A percentile compares a stretch with the other conserved stretches of the same genome.
Evolutionary conservation across 208 protist species (phyloP).

Genomic region (Trypanosoma mega): DNA sequence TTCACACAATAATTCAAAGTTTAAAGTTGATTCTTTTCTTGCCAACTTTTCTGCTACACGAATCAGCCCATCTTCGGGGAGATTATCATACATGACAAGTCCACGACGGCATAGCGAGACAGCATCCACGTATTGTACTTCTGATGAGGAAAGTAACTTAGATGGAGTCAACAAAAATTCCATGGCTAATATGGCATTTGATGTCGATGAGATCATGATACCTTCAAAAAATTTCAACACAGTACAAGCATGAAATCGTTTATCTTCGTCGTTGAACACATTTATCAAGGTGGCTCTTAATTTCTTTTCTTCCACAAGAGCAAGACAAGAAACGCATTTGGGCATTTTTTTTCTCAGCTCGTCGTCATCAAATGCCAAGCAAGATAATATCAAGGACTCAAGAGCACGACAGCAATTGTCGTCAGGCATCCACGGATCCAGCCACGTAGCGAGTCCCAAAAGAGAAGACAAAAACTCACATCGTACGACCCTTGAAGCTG

Average conservation of each 20-base stretch:
- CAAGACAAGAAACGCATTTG: conserved; percentile 23
- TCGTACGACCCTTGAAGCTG: conserved; percentile 31
- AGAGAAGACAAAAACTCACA: conserved; percentile 55
- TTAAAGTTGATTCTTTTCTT: conserved; percentile 2
- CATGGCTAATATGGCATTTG: conserved; percentile 16
- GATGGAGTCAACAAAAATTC: conserved; percentile 18
- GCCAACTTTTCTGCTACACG: conserved; percentile 4
- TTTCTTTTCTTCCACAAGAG: conserved; percentile 19
- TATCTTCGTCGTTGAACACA: neutral
- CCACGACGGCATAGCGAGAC: conserved; percentile 23
- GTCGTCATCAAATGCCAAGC: conserved; percentile 5
- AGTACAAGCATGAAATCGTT: neutral
- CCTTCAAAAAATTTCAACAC: conserved; percentile 19
- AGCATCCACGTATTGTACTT: conserved; percentile 10
- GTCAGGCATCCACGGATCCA: conserved; percentile 39
- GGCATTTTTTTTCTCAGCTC: conserved; percentile 9
- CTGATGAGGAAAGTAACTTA: neutral
- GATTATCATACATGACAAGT: conserved; percentile 5
- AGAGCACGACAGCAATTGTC: conserved; percentile 18
- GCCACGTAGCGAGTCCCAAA: conserved; percentile 31
- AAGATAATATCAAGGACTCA: conserved; percentile 30
- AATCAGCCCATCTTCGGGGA: conserved; percentile 9
- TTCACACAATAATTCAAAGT: conserved; percentile 28
- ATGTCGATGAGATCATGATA: conserved; percentile 12
- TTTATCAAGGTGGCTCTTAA: conserved; percentile 10